Evolutionary conservation across 148 eudicot species (phyloP), one percentile per base, ranked within the genome.

Genomic region (Spergularia bocconei): DNA sequence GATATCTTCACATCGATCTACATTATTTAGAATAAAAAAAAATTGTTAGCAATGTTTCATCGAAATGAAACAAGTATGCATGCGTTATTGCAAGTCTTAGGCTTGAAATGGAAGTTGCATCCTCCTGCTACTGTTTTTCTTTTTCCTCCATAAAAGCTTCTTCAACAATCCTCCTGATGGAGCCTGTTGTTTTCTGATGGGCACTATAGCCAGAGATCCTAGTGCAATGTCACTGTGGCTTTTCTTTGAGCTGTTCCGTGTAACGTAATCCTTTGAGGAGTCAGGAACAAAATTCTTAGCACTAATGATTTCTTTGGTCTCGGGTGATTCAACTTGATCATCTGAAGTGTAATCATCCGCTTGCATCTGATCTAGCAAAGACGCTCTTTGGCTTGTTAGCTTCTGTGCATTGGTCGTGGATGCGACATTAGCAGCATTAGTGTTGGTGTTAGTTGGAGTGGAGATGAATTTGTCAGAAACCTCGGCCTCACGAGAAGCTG

Each of bases 301-400:
- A 70, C 79, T 79, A 74, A 84, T 79, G 59, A 83, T 75, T 75
- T 83, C 91, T 72, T 87, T 88, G 47, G 85, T 70, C 69, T 73
- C 78, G 10, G 88, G 88, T 69, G 85, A 85, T 61, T 69, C 82
- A 12, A 72, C 77, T 44, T 79, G 79, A 38, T 79, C 86, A 55
- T 36, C 41, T 58, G 81, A 85, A 64, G 78, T 69, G 67, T 79
- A 69, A 60, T 90, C 96, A 69, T 94, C 98, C 1, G 93, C 93
- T 70, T 82, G 84, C 91, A 94, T 87, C 61, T 88, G 84, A 59
- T 90, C 98, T 13, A 86, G 88, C 44, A 94, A 84, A 63, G 98
- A 87, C 62, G 84, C 69, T 51, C 89, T 73, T 59, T 78, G 85
- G 74, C 60, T 60, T 19, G 62, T 47, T 61, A 47, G 56, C 53